Base-by-base conservation (phyloP, 345 rosid species). In the Rhizophora apiculata region DNA sequence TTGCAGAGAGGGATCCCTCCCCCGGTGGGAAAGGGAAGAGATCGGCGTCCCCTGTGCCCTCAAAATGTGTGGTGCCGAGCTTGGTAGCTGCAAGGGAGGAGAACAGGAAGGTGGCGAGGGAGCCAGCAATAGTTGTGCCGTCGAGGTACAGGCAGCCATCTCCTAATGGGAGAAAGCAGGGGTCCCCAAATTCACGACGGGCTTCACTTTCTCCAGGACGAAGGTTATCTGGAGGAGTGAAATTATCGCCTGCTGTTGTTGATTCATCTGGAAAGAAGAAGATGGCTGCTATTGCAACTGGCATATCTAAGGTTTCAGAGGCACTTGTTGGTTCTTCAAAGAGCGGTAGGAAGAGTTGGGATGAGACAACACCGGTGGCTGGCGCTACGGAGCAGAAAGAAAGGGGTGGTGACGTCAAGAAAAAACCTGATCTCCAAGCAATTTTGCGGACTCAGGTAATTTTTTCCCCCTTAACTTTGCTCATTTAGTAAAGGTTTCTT, bases 111-210 rank as follows among this genome's bases (percentile, higher is more conserved):
- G 82, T 72, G 2, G 78, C 85, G 15, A 86, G 83, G 76, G 99
- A 95, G 76, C 85, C 97, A 0, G 85, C 98, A 0, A 95, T 95
- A 54, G 80, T 92, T 18, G 99, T 95, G 60, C 97, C 97, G 3
- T 95, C 99, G 0, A 85, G 99, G 83, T 95, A 92, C 67, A 74
- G 90, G 68, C 98, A 95, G 52, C 97, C 98, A 6, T 95, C 99
- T 0, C 99, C 99, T 3, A 86, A 51, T 34, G 89, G 78, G 29
- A 80, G 96, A 85, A 89, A 79, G 72, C 94, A 88, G 76, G 89
- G 89, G 11, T 89, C 93, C 1, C 91, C 97, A 0, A 83, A 69
- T 73, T 75, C 89, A 2, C 72, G 99, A 67, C 85, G 96, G 75
- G 78, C 82, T 60, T 92, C 96, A 1, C 22, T 90, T 64, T 95